Evolutionary conservation across 177 flowering plant species (phyloP), one percentile per base, ranked within the genome.

Genomic region (Vitis hybrid): DNA sequence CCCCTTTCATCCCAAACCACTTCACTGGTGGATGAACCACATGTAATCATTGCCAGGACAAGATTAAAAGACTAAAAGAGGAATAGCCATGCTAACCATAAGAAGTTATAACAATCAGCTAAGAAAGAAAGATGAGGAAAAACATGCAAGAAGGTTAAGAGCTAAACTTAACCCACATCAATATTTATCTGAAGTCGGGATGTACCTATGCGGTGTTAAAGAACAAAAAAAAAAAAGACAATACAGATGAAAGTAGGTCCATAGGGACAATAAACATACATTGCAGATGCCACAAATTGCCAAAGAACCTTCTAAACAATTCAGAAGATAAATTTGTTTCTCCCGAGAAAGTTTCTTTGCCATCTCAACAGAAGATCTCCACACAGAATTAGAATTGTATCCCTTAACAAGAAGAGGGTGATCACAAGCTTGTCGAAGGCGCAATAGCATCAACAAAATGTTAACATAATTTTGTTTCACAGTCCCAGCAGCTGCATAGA

Each of bases 401-500:
- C 88, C 89, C 75, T 75, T 89, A 24, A 94, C 95, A 74, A 96
- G 93, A 78, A 82, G 84, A 66, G 97, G 99, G 71, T 94, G 98
- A 85, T 92, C 97, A 83, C 99, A 96, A 73, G 99, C 98, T 80
- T 96, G 99, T 56, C 99, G 89, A 76, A 96, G 99, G 58, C 98
- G 94, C 83, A 96, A 78, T 47, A 96, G 96, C 97, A 96, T 89
- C 84, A 96, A 81, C 72, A 96, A 82, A 65, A 96, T 94, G 79
- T 94, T 96, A 53, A 93, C 98, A 80, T 94, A 96, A 74, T 96
- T 96, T 78, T 96, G 91, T 65, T 89, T 87, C 18, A 96, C 97
- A 20, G 99, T 96, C 79, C 99, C 99, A 73, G 93, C 97, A 59
- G 83, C 97, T 11, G 95, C 97, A 86, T 96, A 96, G 68, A 82